A percentile compares a stretch with the other conserved stretches of the same genome.
Conservation (phyloP, 2,329 filamentous ascomycete species). For the Fusarium sp. region DNA sequence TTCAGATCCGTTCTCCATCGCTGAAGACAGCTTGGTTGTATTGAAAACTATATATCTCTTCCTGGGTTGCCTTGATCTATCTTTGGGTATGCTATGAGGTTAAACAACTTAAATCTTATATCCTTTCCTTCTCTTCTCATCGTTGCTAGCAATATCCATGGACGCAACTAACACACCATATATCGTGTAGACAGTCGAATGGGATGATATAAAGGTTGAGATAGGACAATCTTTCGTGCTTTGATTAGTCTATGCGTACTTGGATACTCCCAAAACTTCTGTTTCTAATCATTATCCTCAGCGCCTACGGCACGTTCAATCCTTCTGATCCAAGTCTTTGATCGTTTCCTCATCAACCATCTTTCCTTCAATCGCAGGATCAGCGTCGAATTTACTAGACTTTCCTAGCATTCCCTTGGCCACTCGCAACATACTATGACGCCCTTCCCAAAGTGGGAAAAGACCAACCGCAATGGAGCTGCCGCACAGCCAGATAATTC, state of each 20-base stretch:
- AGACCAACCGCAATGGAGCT: conserved; percentile 80
- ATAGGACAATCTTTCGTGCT: background rate
- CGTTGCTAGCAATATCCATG: too few relatives aligned
- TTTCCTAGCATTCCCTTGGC: conserved; percentile 33
- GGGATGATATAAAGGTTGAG: background rate
- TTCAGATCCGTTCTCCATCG: background rate
- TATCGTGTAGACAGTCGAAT: background rate
- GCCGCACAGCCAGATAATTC: conserved; percentile 80
- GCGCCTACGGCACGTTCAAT: background rate
- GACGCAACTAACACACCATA: too few relatives aligned
- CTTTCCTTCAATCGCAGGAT: background rate
- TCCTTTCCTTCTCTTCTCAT: too few relatives aligned
- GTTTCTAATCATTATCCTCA: background rate
- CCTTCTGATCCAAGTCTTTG: background rate
- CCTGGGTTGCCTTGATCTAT: too few relatives aligned
- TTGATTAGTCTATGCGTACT: background rate
- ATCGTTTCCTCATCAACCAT: background rate
- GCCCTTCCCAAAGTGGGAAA: conserved; percentile 85
- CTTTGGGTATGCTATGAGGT: too few relatives aligned
- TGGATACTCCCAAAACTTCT: background rate
- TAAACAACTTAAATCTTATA: too few relatives aligned
- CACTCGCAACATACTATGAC: conserved; percentile 51
- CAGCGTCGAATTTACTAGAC: background rate
- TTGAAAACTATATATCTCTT: too few relatives aligned
- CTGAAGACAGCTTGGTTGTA: background rate